Percentiles rank a stretch among this genome's conserved stretches.
phyloP scores from a whole-genome alignment of 2,329 filamentous ascomycete genomes.

The Talaromyces albobiverticillius region DNA sequence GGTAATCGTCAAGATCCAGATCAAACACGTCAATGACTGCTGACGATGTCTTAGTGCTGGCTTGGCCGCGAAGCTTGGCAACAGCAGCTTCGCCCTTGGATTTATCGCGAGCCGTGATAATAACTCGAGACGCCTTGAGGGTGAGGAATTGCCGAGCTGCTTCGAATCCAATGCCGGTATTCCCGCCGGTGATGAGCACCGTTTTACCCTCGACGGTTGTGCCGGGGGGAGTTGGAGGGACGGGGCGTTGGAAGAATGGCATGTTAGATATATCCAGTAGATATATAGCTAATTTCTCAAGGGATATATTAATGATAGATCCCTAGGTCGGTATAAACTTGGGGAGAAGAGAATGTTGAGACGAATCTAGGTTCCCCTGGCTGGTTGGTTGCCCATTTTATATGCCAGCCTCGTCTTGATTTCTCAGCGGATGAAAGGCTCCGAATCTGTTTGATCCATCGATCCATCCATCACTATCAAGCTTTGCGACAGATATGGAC shows the following conservation, averaged over 20 bases:
- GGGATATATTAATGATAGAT: no score
- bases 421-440: not conserved
- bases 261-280: not conserved
- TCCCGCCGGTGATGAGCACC: conserved; percentile 51
- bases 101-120: conserved; percentile 47
- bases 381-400: no score
- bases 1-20: conserved; percentile 41
- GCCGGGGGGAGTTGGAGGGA: not conserved
- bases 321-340: no score
- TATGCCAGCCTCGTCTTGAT: no score
- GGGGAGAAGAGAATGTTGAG: no score
- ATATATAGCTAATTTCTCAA: no score
- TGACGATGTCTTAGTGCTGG: conserved; percentile 28
- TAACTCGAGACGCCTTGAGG: conserved; percentile 40
- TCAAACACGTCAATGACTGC: conserved; percentile 44
- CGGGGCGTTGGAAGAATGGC: not conserved
- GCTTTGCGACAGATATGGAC: no score
- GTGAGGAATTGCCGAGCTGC: conserved; percentile 40
- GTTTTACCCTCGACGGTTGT: conserved; percentile 29
- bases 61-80: conserved; percentile 11
- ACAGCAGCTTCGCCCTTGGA: conserved; percentile 43
- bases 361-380: no score
- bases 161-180: conserved; percentile 50
- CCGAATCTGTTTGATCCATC: not conserved
- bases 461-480: no score